Conservation (phyloP, 495 filamentous ascomycete species). For the Entonaema liquescens region DNA sequence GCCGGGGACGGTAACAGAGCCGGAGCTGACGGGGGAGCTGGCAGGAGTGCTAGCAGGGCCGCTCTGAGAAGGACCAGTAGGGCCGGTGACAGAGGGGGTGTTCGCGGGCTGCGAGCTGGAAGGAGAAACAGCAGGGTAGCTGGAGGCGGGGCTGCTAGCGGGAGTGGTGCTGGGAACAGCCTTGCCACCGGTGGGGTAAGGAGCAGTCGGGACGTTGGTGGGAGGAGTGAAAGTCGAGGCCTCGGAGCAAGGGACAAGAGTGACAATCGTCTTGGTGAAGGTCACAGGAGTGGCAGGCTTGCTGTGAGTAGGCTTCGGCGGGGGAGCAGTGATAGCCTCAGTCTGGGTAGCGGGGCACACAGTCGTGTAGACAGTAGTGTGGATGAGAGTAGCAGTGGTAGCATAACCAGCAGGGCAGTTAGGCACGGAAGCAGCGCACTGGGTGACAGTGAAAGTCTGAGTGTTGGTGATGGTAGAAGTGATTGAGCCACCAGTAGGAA, state of each 20-base stretch:
- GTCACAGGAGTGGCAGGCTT: slow-evolving; percentile 35
- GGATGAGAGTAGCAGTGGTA: slow-evolving; percentile 43
- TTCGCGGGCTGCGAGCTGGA: slow-evolving; percentile 8
- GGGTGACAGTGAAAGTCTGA: slow-evolving; percentile 46
- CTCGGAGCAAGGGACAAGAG: slow-evolving; percentile 44
- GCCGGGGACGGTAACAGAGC: background rate
- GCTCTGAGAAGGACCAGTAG: slow-evolving; percentile 10
- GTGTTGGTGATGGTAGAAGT: slow-evolving; percentile 43
- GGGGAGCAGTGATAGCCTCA: slow-evolving; percentile 28
- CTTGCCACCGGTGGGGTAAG: slow-evolving; percentile 39
- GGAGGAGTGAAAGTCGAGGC: slow-evolving; percentile 45
- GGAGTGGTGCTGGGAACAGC: slow-evolving; percentile 22
- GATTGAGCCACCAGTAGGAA: slow-evolving; percentile 16
- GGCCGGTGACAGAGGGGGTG: slow-evolving; percentile 19
- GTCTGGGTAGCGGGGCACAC: slow-evolving; percentile 48
- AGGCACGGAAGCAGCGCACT: slow-evolving; percentile 44
- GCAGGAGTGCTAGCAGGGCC: slow-evolving; percentile 9
- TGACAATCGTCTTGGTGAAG: slow-evolving; percentile 44
- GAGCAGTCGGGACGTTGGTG: slow-evolving; percentile 37
- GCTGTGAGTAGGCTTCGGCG: slow-evolving; percentile 37
- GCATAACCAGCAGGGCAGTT: slow-evolving; percentile 49
- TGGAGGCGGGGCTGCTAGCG: slow-evolving; percentile 7
- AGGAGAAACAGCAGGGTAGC: slow-evolving; percentile 23
- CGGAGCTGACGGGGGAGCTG: background rate
- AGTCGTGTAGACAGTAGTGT: slow-evolving; percentile 44